Conservation (phyloP, 352 stramenopile genomes). For the Globisporangium carolinianum region DNA sequence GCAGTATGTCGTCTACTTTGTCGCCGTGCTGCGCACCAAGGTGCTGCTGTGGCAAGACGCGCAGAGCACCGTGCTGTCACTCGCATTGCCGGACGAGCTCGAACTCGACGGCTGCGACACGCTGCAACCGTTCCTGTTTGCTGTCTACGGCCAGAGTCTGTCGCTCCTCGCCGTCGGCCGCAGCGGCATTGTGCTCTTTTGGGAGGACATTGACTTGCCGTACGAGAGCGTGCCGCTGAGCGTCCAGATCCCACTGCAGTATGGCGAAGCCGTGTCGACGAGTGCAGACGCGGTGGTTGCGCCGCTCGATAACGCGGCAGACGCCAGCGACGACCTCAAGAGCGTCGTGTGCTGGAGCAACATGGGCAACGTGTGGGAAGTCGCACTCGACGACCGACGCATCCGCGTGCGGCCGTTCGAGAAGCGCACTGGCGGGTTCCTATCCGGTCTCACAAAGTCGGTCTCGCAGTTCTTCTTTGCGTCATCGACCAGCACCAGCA, state of each 20-base stretch:
- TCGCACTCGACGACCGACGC: conserved; percentile 72
- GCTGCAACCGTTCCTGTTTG: conserved; percentile 61
- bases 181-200: conserved; percentile 70
- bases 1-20: conserved; percentile 49
- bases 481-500: conserved; percentile 11
- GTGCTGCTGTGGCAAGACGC: conserved; percentile 62
- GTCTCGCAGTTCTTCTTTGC: conserved; percentile 79
- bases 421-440: conserved; percentile 54
- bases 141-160: conserved; percentile 51
- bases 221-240: conserved; percentile 73
- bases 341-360: conserved; percentile 80
- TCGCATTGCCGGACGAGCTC: conserved; percentile 54
- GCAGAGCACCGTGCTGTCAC: conserved; percentile 27
- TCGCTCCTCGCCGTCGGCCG: conserved; percentile 63
- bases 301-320: neutral
- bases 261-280: conserved; percentile 42
- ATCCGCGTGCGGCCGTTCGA: conserved; percentile 72
- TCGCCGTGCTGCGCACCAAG: conserved; percentile 46
- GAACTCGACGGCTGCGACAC: conserved; percentile 39
- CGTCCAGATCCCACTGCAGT: conserved; percentile 66
- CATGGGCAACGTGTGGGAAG: conserved; percentile 69
- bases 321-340: conserved; percentile 24
- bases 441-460: conserved; percentile 63
- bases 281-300: conserved; percentile 29
- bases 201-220: conserved; percentile 72